Base-by-base conservation (phyloP, 208 protist genomes). In the Wallacemonas sp. region DNA sequence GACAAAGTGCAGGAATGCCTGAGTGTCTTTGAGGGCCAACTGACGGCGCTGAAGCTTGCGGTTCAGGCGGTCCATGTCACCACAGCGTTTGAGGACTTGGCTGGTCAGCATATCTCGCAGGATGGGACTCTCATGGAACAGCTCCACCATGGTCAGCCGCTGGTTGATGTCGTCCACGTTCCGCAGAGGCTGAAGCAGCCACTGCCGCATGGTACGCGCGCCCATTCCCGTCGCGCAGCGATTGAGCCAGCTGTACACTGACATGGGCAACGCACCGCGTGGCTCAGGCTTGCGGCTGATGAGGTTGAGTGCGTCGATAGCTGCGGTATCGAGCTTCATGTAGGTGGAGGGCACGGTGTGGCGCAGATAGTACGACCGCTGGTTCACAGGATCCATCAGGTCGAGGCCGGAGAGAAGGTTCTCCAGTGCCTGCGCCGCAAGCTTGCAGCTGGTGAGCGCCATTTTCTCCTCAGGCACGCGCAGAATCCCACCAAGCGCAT, bases 161-260 rank as follows among this genome's bases (percentile, higher is more conserved):
- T 93, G 76, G 41, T 89, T 82, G 67, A 99, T 99, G 29, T 96
- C 83, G 0, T 92, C 85, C 1, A 76, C 64, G 55, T 94, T 87
- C 19, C 97, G 78, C 15, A 99, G 73, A 8, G 98, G 98, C 88
- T 99, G 98, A 42, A 98, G 96, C 26, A 99, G 79, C 97, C 98
- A 99, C 75, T 98, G 92, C 15, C 89, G 76, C 71, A 99, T 90
- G 59, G 89, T 72, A n/a, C 98, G 85, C 13, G 95, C 75, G 2
- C 98, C 98, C 90, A 99, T 99, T 3, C 89, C 85, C 8, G 98
- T 99, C 29, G 73, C 53, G 71, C 97, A 99, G n/a, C 96, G 81
- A 73, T 99, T 98, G 15, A 99, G 80, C 73, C 98, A 87, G 6
- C 85, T 85, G 71, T 94, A 98, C 21, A 99, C 71, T 12, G 79